phyloP scores from a whole-genome alignment of 345 rosid species.

The Linum lewisii region DNA sequence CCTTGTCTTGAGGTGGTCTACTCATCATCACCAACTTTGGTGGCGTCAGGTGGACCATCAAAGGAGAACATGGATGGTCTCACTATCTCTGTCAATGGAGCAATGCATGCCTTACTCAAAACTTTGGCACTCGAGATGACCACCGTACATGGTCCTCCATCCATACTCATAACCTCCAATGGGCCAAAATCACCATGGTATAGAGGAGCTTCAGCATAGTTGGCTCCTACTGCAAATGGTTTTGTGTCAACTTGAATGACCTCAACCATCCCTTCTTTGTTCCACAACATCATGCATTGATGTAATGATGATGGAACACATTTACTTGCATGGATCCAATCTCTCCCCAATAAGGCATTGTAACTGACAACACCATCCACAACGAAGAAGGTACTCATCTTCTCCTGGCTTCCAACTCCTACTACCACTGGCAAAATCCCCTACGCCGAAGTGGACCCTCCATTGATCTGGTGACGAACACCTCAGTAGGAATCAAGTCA shows the following conservation, averaged over 20 bases:
- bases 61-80: not conserved
- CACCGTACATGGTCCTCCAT: not conserved
- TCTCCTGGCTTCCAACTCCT: not conserved
- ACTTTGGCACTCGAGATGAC: not conserved
- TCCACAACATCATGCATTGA: not conserved
- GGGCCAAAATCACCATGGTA: not conserved
- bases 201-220: not conserved
- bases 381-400: not conserved
- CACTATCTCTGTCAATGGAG: not conserved
- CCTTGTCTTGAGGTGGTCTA: not conserved
- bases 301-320: constrained; percentile 4
- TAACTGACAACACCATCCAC: not conserved
- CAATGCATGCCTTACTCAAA: not conserved
- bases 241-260: not conserved
- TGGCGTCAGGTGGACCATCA: not conserved
- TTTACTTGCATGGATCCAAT: constrained; percentile 4
- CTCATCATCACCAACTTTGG: not conserved
- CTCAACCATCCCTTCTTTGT: not conserved
- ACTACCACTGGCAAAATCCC: not conserved
- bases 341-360: constrained; percentile 1
- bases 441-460: not conserved
- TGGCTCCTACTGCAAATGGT: not conserved
- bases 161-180: not conserved
- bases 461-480: not conserved
- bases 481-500: not conserved